A percentile compares a stretch with the other conserved stretches of the same genome.
Conservation (phyloP, 306 rosid genomes). For the Alnus rubra region DNA sequence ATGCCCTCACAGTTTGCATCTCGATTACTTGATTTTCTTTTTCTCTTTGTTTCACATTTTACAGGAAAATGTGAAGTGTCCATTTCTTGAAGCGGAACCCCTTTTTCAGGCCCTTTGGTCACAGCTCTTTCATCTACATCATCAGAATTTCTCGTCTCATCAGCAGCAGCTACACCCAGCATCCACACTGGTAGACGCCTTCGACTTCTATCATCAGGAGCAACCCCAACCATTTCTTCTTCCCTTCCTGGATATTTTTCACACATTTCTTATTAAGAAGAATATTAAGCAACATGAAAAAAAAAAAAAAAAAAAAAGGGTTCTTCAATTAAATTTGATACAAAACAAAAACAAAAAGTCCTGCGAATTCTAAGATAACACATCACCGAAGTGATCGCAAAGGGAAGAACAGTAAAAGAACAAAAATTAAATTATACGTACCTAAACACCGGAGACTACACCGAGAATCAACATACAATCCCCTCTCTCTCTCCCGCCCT, state of each 20-base stretch:
- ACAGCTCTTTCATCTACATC: conserved; percentile 31
- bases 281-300: background rate
- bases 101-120: conserved; percentile 17
- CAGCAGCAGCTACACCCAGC: conserved; percentile 49
- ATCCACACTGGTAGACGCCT: conserved; percentile 81
- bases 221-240: conserved; percentile 32
- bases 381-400: too few relatives aligned
- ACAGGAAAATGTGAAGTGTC: conserved; percentile 23
- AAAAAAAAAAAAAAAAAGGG: too few relatives aligned
- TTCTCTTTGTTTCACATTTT: conserved; percentile 40
- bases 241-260: background rate
- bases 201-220: conserved; percentile 42
- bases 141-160: conserved; percentile 31
- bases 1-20: conserved; percentile 28
- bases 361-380: too few relatives aligned
- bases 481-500: too few relatives aligned
- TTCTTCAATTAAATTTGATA: too few relatives aligned
- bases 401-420: too few relatives aligned
- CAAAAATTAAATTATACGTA: background rate
- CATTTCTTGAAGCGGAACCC: conserved; percentile 27
- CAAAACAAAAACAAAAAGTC: too few relatives aligned
- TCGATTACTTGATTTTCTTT: conserved; percentile 24
- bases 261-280: conserved; percentile 3
- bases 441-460: background rate
- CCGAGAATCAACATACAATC: background rate